Evolutionary conservation across 1,284 basidiomycete genomes (phyloP).

Genomic region (Rhizoctonia solani): DNA sequence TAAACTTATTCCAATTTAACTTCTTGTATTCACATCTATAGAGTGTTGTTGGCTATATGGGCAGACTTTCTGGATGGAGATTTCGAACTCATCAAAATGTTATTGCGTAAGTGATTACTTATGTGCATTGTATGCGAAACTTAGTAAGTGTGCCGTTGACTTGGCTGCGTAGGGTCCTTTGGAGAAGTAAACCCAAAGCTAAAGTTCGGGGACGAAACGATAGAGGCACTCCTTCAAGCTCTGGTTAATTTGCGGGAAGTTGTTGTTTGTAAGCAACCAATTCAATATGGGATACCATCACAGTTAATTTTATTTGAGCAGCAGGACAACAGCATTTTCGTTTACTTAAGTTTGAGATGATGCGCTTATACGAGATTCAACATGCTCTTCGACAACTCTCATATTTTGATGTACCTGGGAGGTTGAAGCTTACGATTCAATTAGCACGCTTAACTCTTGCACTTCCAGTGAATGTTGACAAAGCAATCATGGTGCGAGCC

Average conservation of each 20-base stretch:
- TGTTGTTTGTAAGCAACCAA: conserved; percentile 68
- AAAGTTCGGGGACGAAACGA: conserved; percentile 70
- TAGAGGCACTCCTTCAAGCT: conserved; percentile 64
- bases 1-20: no score
- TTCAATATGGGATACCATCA: conserved; percentile 33
- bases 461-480: conserved; percentile 76
- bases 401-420: conserved; percentile 78
- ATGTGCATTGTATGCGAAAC: not conserved
- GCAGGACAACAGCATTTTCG: conserved; percentile 80
- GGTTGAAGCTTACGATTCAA: conserved; percentile 74
- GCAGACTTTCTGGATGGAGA: conserved; percentile 84
- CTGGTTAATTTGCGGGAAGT: conserved; percentile 68
- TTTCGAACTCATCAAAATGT: conserved; percentile 73
- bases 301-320: conserved; percentile 42
- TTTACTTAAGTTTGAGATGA: conserved; percentile 71
- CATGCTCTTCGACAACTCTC: conserved; percentile 73
- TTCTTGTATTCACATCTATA: conserved; percentile 54
- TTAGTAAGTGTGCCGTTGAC: not conserved
- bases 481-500: conserved; percentile 53
- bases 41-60: conserved; percentile 64
- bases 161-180: conserved; percentile 59
- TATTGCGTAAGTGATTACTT: conserved; percentile 61
- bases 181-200: conserved; percentile 74
- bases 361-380: conserved; percentile 76
- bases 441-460: conserved; percentile 79